phyloP scores from a whole-genome alignment of 1,284 basidiomycete species.

The Cutaneotrichosporon dermatis region DNA sequence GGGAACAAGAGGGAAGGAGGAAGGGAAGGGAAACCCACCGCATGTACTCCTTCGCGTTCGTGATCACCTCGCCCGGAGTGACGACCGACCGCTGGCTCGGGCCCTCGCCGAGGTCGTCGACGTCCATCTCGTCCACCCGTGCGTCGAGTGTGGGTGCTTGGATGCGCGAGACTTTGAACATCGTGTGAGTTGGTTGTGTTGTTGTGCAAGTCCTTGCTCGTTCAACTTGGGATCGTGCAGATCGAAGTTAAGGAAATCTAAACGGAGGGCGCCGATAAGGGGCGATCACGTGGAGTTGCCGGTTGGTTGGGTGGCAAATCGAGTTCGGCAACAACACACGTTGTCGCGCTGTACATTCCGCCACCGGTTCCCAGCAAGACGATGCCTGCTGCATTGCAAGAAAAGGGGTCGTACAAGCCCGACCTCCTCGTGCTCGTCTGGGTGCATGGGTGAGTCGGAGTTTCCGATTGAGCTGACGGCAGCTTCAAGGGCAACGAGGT shows the following conservation, averaged over 20 bases:
- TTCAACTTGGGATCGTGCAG: too few relatives aligned
- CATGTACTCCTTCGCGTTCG: conserved; percentile 48
- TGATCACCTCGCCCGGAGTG: conserved; percentile 45
- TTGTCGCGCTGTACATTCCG: too few relatives aligned
- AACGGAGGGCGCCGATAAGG: not conserved
- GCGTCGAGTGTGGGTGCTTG: conserved; percentile 17
- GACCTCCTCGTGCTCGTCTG: conserved; percentile 48
- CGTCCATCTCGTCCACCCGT: conserved; percentile 7
- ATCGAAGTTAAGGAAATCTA: conserved; percentile 2
- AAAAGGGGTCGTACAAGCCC: conserved; percentile 15
- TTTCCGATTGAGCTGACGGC: not conserved
- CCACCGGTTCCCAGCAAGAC: not conserved
- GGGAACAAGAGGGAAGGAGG: not conserved
- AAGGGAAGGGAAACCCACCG: conserved; percentile 24
- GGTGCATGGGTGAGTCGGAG: conserved; percentile 46
- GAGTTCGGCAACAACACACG: not conserved
- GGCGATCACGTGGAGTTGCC: not conserved
- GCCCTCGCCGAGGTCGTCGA: conserved; percentile 27
- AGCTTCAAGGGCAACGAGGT: conserved; percentile 51
- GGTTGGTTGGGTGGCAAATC: conserved; percentile 8
- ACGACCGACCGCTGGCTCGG: conserved; percentile 20
- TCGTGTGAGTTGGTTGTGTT: conserved; percentile 2
- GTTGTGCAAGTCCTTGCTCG: too few relatives aligned
- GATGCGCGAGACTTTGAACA: conserved; percentile 35
- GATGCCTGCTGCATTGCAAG: not conserved